Evolutionary conservation across 2,329 filamentous ascomycete species (phyloP).

Genomic region (Fusarium veterinarium): DNA sequence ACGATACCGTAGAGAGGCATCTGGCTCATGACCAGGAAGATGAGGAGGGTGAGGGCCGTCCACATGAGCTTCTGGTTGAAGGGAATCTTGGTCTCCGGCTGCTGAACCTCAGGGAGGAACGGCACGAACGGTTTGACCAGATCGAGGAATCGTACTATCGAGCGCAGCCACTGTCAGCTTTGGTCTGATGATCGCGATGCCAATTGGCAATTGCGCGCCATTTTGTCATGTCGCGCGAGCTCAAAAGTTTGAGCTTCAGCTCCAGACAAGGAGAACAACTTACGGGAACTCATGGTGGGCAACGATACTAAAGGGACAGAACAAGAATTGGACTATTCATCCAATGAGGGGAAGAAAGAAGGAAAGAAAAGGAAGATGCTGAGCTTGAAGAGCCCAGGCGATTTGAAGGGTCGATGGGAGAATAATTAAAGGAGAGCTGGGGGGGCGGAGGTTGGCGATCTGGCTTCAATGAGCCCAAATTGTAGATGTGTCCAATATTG

Average conservation of each 20-base stretch:
- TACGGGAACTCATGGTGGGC: slow-evolving; percentile 67
- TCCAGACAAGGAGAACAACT: slow-evolving; percentile 50
- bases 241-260: slow-evolving; percentile 27
- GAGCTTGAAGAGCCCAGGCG: slow-evolving; percentile 55
- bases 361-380: slow-evolving; percentile 49
- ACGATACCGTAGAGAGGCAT: slow-evolving; percentile 99
- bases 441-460: slow-evolving; percentile 54
- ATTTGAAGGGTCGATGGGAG: slow-evolving; percentile 48
- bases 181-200: slow-evolving; percentile 16
- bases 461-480: slow-evolving; percentile 57
- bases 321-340: slow-evolving; percentile 56
- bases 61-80: slow-evolving; percentile 99
- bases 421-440: slow-evolving; percentile 52
- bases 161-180: slow-evolving; percentile 44
- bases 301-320: slow-evolving; percentile 50
- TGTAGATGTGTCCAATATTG: slow-evolving; percentile 60
- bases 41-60: slow-evolving; percentile 92
- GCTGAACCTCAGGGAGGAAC: slow-evolving; percentile 98
- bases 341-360: slow-evolving; percentile 51
- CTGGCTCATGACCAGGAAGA: slow-evolving; percentile 99
- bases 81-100: slow-evolving; percentile 97
- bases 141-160: slow-evolving; percentile 95
- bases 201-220: slow-evolving; percentile 45
- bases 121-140: slow-evolving; percentile 99
- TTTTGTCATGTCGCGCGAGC: slow-evolving; percentile 30